Base-by-base conservation (phyloP, 2,329 filamentous ascomycete species). In the Colletotrichum horii region DNA sequence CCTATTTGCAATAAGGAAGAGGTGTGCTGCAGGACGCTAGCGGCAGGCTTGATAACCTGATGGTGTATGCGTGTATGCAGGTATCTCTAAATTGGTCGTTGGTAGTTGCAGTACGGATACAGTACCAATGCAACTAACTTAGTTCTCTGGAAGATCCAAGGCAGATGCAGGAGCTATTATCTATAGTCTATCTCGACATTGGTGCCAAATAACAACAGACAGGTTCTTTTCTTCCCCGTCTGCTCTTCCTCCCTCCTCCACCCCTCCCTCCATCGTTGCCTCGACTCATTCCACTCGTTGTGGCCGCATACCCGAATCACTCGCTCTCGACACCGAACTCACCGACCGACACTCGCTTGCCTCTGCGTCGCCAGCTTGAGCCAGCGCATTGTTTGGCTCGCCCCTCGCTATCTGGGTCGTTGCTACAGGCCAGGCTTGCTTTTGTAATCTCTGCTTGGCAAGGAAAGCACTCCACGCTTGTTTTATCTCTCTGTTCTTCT, bases 91-190 rank as follows among this genome's bases (percentile, higher is more conserved):
- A 30, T 16, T 26, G 14, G 28, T 34, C 62, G 34, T 58, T 56
- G 34, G 56, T 34, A 28, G 36, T 64, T 22, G 65, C 38, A 65
- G 70, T 32, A 26, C 38, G 19, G 28, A 58, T 19, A 43, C 36
- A 68, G 70, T 70, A 52, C 22, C 62, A 32, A 36, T 15, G 48
- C 60, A 30, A 28, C 67, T 28, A n/a, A n/a, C n/a, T n/a, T n/a
- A 64, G 24, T 73, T 52, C 38, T 64, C 66, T 24, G 61, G 61
- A 26, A 69, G 58, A 64, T 74, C 36, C 70, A 76, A 70, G 65
- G 43, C 65, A 48, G 65, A 52, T 52, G 12, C 43, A 32, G 28
- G 60, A 71, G 52, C 62, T 60, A 43, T 48, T 68, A 28, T 66
- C 58, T 75, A 8, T 26, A 48, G 19, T 69, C 64, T 64, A 69